phyloP scores from a whole-genome alignment of 2,329 filamentous ascomycete genomes.

The Botrytis fragariae region DNA sequence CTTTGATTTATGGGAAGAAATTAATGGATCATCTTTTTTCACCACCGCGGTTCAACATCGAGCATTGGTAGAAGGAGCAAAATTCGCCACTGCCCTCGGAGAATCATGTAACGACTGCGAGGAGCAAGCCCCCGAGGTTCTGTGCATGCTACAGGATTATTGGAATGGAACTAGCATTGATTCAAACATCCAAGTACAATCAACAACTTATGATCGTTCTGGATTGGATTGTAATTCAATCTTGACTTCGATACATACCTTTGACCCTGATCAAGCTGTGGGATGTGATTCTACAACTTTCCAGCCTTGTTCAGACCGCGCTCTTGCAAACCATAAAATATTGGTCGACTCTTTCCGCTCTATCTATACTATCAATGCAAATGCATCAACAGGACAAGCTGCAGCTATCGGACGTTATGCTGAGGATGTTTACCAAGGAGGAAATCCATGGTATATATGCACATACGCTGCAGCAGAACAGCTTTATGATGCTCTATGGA shows the following conservation, averaged over 20 bases:
- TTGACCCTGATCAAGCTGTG: constrained; percentile 57
- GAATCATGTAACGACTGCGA: constrained; percentile 59
- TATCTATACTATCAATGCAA: constrained; percentile 64
- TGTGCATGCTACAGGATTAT: constrained; percentile 74
- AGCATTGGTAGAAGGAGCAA: constrained; percentile 61
- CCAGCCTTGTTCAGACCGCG: constrained; percentile 56
- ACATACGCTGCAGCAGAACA: constrained; percentile 56
- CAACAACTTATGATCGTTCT: constrained; percentile 50
- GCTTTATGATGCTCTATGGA: constrained; percentile 62
- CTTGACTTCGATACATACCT: constrained; percentile 62
- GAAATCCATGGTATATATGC: constrained; percentile 67
- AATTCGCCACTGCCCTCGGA: constrained; percentile 61
- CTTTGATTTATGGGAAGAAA: constrained; percentile 83
- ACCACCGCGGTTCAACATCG: constrained; percentile 65
- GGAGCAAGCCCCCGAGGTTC: constrained; percentile 61
- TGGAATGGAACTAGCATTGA: constrained; percentile 66
- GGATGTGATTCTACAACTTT: constrained; percentile 68
- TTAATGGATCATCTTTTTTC: constrained; percentile 74
- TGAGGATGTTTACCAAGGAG: constrained; percentile 71
- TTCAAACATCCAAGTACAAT: constrained; percentile 64
- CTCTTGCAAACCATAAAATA: constrained; percentile 72
- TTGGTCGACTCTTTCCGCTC: constrained; percentile 71
- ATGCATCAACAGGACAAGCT: constrained; percentile 58
- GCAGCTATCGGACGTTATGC: constrained; percentile 64
- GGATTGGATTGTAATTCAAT: constrained; percentile 73